A percentile compares a stretch with the other conserved stretches of the same genome.
phyloP scores from a whole-genome alignment of 2,329 filamentous ascomycete species.

The Fusarium mexicanum region DNA sequence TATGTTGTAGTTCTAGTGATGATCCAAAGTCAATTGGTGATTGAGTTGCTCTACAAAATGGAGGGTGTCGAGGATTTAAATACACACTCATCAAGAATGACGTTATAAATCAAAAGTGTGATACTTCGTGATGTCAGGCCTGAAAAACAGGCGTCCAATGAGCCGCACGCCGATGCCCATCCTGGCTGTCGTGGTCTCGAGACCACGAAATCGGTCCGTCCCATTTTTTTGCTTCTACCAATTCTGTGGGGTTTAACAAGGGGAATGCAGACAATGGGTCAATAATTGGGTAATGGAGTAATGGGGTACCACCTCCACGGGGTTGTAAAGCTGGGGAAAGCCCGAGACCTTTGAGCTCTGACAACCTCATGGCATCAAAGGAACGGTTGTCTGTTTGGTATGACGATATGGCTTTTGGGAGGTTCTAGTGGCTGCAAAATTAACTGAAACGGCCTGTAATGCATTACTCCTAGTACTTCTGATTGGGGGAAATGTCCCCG shows the following conservation, averaged over 20 bases:
- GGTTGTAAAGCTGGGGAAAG: constrained; percentile 25
- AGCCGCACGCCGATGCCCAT: neutral
- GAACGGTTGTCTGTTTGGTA: neutral
- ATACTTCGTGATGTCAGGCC: constrained; percentile 25
- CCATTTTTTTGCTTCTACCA: constrained; percentile 11
- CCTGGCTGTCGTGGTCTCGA: constrained; percentile 13
- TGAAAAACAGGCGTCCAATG: constrained; percentile 1
- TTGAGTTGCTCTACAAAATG: neutral
- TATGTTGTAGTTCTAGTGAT: neutral
- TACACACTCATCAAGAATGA: neutral
- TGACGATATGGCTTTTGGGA: neutral
- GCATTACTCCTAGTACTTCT: neutral
- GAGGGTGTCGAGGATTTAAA: neutral
- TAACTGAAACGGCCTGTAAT: neutral
- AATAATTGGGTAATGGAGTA: neutral
- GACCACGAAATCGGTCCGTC: constrained; percentile 41
- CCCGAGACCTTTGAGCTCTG: neutral
- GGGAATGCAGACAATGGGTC: neutral
- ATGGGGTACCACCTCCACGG: constrained; percentile 6
- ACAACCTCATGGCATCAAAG: neutral
- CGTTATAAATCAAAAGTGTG: neutral
- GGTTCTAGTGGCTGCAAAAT: neutral
- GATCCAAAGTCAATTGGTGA: neutral
- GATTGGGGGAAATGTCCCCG: constrained; percentile 1
- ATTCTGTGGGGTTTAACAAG: constrained; percentile 15